Evolutionary conservation across 1,284 basidiomycete species (phyloP), one percentile per base, ranked within the genome.

Genomic region (Sporisorium scitamineum): DNA sequence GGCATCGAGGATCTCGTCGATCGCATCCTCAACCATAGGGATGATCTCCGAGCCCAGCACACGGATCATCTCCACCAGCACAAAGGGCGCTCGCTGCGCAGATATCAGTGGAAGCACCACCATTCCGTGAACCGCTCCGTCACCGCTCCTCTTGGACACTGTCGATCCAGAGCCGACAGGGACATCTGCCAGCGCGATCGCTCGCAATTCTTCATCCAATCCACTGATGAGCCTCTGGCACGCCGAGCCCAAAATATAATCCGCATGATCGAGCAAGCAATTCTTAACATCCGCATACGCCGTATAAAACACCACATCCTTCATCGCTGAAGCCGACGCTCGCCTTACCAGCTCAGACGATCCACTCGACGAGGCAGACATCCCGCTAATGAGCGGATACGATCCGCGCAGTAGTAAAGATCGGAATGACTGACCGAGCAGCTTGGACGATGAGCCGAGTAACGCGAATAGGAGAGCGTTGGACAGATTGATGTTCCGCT

Each of bases 1-100:
- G 1, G 83, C 83, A 41, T 84, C 80, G 2, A 85, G 51, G 7
- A 85, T 73, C 61, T 85, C 84, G 52, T 85, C 84, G 18, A 85
- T 74, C 18, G 83, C 80, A 62, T 85, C 84, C 41, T 85, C 78
- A 4, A 85, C 79, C 59, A 78, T 74, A 4, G 79, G 79, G 13
- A 85, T 54, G 11, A 77, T 78, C 34, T 83, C 80, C 3, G 70
- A 60, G 13, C 84, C 84, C 1, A 85, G 72, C 45, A 83, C 65
- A 0, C 80, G 65, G 32, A 85, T 78, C 57, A 84, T 75, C 53
- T 84, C 80, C 16, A 84, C 80, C 24, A 85, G 64, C n/a, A 85
- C 83, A 45, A 81, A 77, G 4, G 84, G 84, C 14, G 83, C 82
- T 3, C 78, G 52, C 26, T 80, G 74, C 2, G 84, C 79, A 26